These are phyloP conservation scores for Aspergillus unguis DNA, from an alignment of 2,329 filamentous ascomycete genomes.

Conservation along the genomic window DNA sequence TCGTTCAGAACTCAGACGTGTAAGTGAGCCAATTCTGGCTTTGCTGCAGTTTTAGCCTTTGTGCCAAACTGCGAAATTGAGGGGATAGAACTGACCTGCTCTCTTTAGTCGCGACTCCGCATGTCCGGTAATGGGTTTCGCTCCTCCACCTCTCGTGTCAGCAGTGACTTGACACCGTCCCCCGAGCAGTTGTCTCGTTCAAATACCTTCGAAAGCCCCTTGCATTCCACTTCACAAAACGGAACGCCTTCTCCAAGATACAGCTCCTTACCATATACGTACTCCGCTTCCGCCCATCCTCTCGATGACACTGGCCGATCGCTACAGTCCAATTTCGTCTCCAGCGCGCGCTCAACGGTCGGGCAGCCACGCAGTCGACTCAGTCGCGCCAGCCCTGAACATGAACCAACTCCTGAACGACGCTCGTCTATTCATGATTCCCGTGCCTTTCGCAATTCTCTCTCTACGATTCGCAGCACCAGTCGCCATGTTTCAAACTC, in stretches of 20 bases:
- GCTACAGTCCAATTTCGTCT: constrained; percentile 32
- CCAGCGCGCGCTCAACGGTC: constrained; percentile 36
- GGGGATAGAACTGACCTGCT: constrained; percentile 17
- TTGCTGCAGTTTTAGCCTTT: constrained; percentile 4
- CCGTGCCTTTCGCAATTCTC: constrained; percentile 33
- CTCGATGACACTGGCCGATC: constrained; percentile 37
- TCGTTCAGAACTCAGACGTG: constrained; percentile 39
- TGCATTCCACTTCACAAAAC: constrained; percentile 30
- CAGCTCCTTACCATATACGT: constrained; percentile 25
- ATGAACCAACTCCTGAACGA: constrained; percentile 28
- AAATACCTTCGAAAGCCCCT: constrained; percentile 33
- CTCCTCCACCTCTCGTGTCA: constrained; percentile 30
- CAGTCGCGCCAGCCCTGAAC: constrained; percentile 35
- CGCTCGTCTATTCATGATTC: constrained; percentile 33
- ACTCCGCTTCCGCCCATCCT: constrained; percentile 37
- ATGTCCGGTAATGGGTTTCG: constrained; percentile 34
- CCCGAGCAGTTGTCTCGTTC: constrained; percentile 32
- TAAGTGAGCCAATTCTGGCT: constrained; percentile 25
- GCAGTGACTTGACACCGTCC: constrained; percentile 36
- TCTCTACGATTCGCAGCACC: constrained; percentile 32
- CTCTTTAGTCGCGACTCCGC: constrained; percentile 35
- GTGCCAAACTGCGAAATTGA: not conserved
- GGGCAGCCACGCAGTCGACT: constrained; percentile 37
- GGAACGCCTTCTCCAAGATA: constrained; percentile 30
- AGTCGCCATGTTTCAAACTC: constrained; percentile 36